Evolutionary conservation across 2,329 filamentous ascomycete genomes (phyloP).

Genomic region (Botrytis sinoallii): DNA sequence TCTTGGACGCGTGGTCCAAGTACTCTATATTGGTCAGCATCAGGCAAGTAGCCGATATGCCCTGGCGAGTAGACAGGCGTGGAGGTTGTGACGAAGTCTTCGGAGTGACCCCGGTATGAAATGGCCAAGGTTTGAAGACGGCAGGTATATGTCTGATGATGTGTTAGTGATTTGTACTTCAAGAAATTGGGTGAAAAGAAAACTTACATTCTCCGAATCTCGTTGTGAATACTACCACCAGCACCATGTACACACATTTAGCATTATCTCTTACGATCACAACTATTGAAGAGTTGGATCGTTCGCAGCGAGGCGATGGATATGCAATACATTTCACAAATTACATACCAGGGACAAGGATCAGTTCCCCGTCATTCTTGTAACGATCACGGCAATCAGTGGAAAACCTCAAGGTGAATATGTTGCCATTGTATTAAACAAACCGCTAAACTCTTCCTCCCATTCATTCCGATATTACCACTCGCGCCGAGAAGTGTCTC

Average conservation of each 20-base stretch:
- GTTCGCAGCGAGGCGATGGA: not conserved
- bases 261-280: not conserved
- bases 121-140: accelerated
- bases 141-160: not conserved
- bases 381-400: not conserved
- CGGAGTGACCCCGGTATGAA: not conserved
- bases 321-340: not conserved
- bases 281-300: not conserved
- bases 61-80: not conserved
- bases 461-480: not conserved
- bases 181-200: not conserved
- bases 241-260: not conserved
- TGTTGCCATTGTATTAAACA: not conserved
- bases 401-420: not conserved
- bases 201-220: not conserved
- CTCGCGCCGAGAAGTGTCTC: not conserved
- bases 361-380: not conserved
- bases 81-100: not conserved
- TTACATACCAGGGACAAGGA: not conserved
- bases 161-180: not conserved
- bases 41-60: not conserved
- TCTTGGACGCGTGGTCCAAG: not conserved
- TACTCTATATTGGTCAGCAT: not conserved
- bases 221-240: not conserved
- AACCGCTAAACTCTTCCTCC: not conserved